Evolutionary conservation across 2,329 filamentous ascomycete species (phyloP).

Genomic region (Nigrospora osmanthi): DNA sequence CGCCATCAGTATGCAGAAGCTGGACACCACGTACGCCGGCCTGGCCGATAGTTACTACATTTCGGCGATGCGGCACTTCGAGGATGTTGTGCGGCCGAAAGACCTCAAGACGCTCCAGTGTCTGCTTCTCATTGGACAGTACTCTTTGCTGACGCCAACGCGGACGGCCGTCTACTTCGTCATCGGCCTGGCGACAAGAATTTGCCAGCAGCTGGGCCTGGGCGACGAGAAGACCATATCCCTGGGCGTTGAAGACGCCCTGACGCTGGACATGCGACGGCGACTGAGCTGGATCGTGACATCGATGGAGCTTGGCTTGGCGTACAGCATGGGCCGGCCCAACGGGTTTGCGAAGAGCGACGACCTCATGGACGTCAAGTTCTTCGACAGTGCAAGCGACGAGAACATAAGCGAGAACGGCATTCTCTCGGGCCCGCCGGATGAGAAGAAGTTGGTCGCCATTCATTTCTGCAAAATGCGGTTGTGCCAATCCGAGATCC

Average conservation of each 20-base stretch:
- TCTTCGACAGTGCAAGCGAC: conserved; percentile 78
- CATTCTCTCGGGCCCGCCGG: conserved; percentile 62
- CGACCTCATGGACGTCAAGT: conserved; percentile 78
- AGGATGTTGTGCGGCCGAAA: conserved; percentile 78
- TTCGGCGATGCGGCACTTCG: conserved; percentile 76
- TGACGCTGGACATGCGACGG: conserved; percentile 83
- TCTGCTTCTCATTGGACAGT: conserved; percentile 77
- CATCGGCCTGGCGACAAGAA: conserved; percentile 76
- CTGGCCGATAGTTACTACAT: conserved; percentile 93
- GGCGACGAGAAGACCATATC: conserved; percentile 84
- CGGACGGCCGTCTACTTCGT: conserved; percentile 90
- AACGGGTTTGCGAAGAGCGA: conserved; percentile 75
- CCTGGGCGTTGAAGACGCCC: conserved; percentile 54
- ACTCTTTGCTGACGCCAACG: conserved; percentile 87
- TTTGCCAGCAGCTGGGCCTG: conserved; percentile 83
- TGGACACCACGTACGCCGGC: conserved; percentile 84
- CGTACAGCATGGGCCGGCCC: conserved; percentile 81
- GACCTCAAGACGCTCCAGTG: conserved; percentile 88
- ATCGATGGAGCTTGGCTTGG: conserved; percentile 81
- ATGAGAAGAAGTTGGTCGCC: conserved; percentile 77
- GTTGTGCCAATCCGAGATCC: conserved; percentile 78
- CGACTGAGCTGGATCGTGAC: conserved; percentile 82
- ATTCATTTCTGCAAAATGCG: conserved; percentile 95
- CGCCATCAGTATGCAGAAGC: conserved; percentile 88
- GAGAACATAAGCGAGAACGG: conserved; percentile 72